A percentile compares a stretch with the other conserved stretches of the same genome.
Conservation (phyloP, 1,284 basidiomycete genomes). For the Ganoderma lucidum region DNA sequence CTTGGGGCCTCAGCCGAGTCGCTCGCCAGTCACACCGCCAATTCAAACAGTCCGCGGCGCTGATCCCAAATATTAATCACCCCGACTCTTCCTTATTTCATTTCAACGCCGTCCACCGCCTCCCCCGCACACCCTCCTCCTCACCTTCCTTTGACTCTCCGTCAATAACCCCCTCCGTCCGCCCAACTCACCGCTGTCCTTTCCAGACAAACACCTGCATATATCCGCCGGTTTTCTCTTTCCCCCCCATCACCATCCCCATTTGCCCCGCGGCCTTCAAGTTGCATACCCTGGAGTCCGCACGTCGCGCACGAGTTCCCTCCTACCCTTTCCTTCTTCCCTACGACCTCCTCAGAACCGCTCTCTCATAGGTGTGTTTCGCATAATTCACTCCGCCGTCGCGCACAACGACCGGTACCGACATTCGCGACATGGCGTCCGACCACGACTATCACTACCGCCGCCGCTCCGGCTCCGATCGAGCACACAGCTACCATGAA, state of each 20-base stretch:
- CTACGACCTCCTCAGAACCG: constrained; percentile 11
- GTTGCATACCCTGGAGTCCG: neutral
- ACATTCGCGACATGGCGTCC: neutral
- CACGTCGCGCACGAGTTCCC: neutral
- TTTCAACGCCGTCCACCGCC: neutral
- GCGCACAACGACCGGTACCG: neutral
- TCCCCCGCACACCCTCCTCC: constrained; percentile 14
- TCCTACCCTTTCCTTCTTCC: constrained; percentile 5
- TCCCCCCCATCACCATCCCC: neutral
- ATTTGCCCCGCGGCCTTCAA: too few relatives aligned
- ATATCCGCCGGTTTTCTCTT: neutral
- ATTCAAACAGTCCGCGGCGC: constrained; percentile 11
- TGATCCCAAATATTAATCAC: constrained; percentile 11
- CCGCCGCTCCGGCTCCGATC: constrained; percentile 4
- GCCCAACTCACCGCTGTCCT: neutral
- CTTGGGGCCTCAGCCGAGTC: too few relatives aligned
- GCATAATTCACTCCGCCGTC: neutral
- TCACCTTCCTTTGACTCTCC: constrained; percentile 6
- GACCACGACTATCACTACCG: neutral
- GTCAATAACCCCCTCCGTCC: neutral
- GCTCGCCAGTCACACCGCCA: too few relatives aligned
- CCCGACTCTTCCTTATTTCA: neutral
- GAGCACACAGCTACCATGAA: neutral
- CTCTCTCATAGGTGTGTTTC: too few relatives aligned
- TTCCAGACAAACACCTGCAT: neutral